Percentiles rank a stretch among this genome's conserved stretches.
These are phyloP conservation scores for Salvia splendens DNA, from an alignment of 257 asterid species.

Conservation along the genomic window DNA sequence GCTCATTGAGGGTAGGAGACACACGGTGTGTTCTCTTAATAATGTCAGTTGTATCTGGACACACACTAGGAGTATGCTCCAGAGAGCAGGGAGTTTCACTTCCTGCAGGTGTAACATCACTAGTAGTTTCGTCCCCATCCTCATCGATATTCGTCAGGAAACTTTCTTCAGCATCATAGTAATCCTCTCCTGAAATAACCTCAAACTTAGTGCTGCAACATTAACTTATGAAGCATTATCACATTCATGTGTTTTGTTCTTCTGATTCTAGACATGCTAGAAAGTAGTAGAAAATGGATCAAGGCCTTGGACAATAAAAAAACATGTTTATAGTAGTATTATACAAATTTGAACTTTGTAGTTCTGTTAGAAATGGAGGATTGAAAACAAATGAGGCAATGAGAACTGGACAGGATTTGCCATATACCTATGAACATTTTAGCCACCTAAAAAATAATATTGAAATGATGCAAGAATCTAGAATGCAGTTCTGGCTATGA, in stretches of 20 bases:
- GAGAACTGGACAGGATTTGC: background rate
- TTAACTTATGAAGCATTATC: background rate
- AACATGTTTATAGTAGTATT: background rate
- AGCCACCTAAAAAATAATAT: background rate
- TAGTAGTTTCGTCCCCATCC: conserved; percentile 28
- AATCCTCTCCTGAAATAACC: conserved; percentile 56
- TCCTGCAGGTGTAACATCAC: conserved; percentile 27
- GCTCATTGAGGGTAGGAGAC: conserved; percentile 45
- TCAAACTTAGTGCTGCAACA: conserved; percentile 18
- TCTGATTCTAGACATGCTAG: too few relatives aligned
- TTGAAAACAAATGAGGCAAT: background rate
- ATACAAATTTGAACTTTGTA: background rate
- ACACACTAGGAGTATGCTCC: conserved; percentile 31
- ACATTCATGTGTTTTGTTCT: background rate
- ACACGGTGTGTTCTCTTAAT: conserved; percentile 36
- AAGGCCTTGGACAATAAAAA: background rate
- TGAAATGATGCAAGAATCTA: background rate
- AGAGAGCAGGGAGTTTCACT: conserved; percentile 38
- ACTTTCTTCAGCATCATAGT: conserved; percentile 60
- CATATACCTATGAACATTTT: background rate
- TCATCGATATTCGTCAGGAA: conserved; percentile 32
- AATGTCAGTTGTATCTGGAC: conserved; percentile 29
- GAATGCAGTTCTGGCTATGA: background rate
- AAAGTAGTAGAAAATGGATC: too few relatives aligned
- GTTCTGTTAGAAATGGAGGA: background rate